Percentiles rank a stretch among this genome's conserved stretches.
These are phyloP conservation scores for Starmerella sp. DNA, from an alignment of 805 yeast genomes.

Conservation along the genomic window DNA sequence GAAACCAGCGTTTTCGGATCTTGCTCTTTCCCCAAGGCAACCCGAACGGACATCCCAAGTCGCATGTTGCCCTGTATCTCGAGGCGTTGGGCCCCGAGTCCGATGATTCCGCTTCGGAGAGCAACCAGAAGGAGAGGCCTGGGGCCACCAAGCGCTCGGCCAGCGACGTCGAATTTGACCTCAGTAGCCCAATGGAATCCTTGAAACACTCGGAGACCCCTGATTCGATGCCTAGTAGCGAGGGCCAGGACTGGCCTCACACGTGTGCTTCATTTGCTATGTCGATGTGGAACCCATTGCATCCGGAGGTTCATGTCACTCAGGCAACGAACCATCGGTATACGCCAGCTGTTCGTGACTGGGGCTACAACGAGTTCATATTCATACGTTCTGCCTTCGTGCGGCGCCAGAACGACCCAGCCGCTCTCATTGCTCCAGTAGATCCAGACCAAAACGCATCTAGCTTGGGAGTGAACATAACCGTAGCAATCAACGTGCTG, in stretches of 20 bases:
- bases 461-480: constrained; percentile 47
- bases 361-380: constrained; percentile 85
- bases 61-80: constrained; percentile 44
- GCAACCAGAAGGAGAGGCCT: background rate
- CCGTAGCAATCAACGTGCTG: constrained; percentile 64
- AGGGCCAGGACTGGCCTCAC: constrained; percentile 5
- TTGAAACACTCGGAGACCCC: background rate
- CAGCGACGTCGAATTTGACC: background rate
- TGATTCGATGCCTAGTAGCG: background rate
- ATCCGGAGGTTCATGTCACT: constrained; percentile 47
- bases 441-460: background rate
- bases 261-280: constrained; percentile 85
- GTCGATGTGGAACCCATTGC: constrained; percentile 69
- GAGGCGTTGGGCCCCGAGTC: constrained; percentile 44
- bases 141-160: background rate
- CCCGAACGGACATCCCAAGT: constrained; percentile 31
- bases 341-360: constrained; percentile 64
- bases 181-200: background rate
- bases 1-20: constrained; percentile 36
- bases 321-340: constrained; percentile 72
- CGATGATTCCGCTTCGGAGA: background rate
- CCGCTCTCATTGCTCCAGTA: constrained; percentile 36
- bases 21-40: constrained; percentile 72
- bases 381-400: constrained; percentile 40
- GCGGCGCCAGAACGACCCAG: constrained; percentile 24